These are phyloP conservation scores for Neckera pumila DNA, from an alignment of 225 moss, liverwort and hornwort genomes.

Conservation along the genomic window DNA sequence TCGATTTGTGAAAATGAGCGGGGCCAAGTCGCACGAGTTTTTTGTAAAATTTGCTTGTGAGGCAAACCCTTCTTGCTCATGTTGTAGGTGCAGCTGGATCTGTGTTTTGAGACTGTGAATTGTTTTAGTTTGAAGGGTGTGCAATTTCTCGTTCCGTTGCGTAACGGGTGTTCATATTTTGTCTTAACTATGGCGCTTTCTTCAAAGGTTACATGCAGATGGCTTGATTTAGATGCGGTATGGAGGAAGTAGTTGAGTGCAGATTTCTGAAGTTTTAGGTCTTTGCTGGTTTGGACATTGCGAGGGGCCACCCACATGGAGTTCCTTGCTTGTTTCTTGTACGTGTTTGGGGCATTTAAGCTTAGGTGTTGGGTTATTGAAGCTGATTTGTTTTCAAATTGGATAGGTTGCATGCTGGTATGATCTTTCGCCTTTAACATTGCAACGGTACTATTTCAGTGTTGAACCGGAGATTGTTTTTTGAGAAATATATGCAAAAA, in stretches of 20 bases:
- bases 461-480: not conserved
- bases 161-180: not conserved
- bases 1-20: slow-evolving; percentile 5
- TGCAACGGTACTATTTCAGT: not conserved
- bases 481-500: not conserved
- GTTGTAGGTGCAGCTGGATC: not conserved
- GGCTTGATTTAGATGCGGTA: not conserved
- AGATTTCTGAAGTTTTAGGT: not conserved
- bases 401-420: too few relatives aligned
- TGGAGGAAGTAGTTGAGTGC: not conserved
- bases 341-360: not conserved
- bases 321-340: not conserved
- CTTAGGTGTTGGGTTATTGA: not conserved
- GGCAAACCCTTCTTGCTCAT: not conserved
- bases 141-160: not conserved
- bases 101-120: not conserved
- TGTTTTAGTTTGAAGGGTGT: not conserved
- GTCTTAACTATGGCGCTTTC: not conserved
- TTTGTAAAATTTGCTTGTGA: not conserved
- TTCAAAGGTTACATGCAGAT: not conserved
- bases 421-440: not conserved
- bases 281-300: not conserved
- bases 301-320: not conserved
- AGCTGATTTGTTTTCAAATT: not conserved
- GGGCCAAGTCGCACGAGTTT: not conserved